Conservation (phyloP, 495 filamentous ascomycete species). For the Massariosphaeria phaeospora region DNA sequence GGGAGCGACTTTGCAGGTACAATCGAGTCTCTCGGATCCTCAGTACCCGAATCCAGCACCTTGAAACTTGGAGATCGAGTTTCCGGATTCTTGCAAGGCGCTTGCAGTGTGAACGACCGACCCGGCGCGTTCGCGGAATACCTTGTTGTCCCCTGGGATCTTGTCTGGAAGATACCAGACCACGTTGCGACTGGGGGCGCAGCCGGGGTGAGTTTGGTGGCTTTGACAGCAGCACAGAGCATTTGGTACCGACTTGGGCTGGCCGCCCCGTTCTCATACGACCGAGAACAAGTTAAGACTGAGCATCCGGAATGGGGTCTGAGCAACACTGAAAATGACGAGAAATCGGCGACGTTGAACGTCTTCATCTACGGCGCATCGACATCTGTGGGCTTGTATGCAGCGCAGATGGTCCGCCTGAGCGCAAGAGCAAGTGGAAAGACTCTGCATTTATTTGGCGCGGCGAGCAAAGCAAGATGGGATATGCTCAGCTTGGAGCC, state of each 20-base stretch:
- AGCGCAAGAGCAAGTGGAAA: conserved; percentile 21
- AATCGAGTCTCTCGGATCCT: conserved; percentile 31
- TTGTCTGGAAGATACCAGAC: conserved; percentile 41
- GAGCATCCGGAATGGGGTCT: conserved; percentile 11
- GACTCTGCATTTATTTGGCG: conserved; percentile 37
- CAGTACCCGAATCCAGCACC: conserved; percentile 7
- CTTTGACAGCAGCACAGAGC: conserved; percentile 38
- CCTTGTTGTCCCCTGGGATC: conserved; percentile 33
- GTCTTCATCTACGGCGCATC: conserved; percentile 45
- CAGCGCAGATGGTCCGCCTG: conserved; percentile 39
- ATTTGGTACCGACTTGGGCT: conserved; percentile 39
- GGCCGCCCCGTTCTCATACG: conserved; percentile 33
- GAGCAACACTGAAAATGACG: background rate
- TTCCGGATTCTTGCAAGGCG: conserved; percentile 38
- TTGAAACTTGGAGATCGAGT: conserved; percentile 30
- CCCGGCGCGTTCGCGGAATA: conserved; percentile 46
- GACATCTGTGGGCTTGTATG: conserved; percentile 42
- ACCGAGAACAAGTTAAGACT: conserved; percentile 4
- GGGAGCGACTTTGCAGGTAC: conserved; percentile 49
- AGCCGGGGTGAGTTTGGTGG: conserved; percentile 37
- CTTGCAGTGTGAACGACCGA: conserved; percentile 39
- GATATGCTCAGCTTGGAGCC: conserved; percentile 29
- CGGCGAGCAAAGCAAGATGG: conserved; percentile 35
- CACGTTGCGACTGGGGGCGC: conserved; percentile 35
- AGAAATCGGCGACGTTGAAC: background rate